Conservation (phyloP, 495 filamentous ascomycete genomes). For the Penicillium taxi region DNA sequence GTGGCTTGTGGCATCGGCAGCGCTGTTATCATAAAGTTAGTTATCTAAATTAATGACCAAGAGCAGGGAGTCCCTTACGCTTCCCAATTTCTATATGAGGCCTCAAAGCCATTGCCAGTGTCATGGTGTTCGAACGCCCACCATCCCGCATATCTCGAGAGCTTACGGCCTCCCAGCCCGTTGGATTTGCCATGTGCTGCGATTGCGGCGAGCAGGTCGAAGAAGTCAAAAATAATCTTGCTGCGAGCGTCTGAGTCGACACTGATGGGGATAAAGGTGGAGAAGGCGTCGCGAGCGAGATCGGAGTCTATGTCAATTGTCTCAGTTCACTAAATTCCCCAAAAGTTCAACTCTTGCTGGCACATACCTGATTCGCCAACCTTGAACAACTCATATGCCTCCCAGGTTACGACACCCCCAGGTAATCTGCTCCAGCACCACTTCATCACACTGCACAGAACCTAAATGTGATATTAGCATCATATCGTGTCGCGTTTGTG, state of each 20-base stretch:
- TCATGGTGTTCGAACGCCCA: constrained; percentile 95
- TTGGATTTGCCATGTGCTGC: constrained; percentile 84
- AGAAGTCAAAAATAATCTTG: constrained; percentile 92
- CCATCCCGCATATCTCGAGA: constrained; percentile 94
- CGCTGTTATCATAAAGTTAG: constrained; percentile 39
- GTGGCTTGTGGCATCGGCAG: constrained; percentile 92
- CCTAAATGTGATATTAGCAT: no score
- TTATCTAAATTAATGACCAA: neutral
- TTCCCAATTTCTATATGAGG: constrained; percentile 82
- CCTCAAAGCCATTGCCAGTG: constrained; percentile 82
- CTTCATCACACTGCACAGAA: constrained; percentile 88
- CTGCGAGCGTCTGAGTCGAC: constrained; percentile 81
- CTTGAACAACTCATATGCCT: constrained; percentile 91
- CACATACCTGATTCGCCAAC: constrained; percentile 82
- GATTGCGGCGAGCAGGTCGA: constrained; percentile 81
- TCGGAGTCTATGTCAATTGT: constrained; percentile 60
- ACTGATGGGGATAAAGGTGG: constrained; percentile 91
- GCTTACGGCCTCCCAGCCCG: constrained; percentile 85
- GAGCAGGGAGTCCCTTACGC: constrained; percentile 31
- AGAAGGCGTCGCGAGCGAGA: constrained; percentile 86
- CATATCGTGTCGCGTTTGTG: no score
- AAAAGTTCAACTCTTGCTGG: neutral
- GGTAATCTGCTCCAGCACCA: constrained; percentile 97
- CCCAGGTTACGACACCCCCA: constrained; percentile 92
- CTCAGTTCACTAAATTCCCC: constrained; percentile 6